These are phyloP conservation scores for baker's yeast (Saccharomyces cerevisiae) DNA, from an alignment of 805 yeast genomes.

Conservation along the genomic window DNA sequence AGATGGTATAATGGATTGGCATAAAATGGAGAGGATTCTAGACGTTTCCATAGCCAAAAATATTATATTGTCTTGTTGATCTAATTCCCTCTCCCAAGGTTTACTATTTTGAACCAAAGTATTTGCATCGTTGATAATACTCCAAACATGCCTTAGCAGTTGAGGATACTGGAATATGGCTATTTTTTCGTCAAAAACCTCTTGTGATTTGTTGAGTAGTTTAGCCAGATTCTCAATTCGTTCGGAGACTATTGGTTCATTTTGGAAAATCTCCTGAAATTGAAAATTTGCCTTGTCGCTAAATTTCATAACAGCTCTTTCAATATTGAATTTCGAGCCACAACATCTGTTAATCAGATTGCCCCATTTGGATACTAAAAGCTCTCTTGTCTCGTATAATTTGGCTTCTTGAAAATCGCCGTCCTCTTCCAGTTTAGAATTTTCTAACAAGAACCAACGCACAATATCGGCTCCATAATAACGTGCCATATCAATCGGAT, in stretches of 20 bases:
- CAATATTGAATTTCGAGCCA: slow-evolving; percentile 56
- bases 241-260: slow-evolving; percentile 8
- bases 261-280: slow-evolving; percentile 4
- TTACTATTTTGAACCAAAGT: slow-evolving; percentile 55
- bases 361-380: slow-evolving; percentile 74
- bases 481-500: slow-evolving; percentile 61
- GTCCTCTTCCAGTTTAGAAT: slow-evolving; percentile 68
- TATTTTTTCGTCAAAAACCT: slow-evolving; percentile 38
- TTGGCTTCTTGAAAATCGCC: slow-evolving; percentile 64
- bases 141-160: slow-evolving; percentile 55
- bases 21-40: slow-evolving; percentile 56
- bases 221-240: slow-evolving; percentile 25
- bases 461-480: slow-evolving; percentile 65
- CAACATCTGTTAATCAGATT: slow-evolving; percentile 70
- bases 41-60: slow-evolving; percentile 61
- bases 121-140: slow-evolving; percentile 51
- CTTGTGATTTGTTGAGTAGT: slow-evolving; percentile 31
- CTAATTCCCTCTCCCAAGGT: slow-evolving; percentile 59
- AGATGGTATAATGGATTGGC: slow-evolving; percentile 67
- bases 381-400: slow-evolving; percentile 46
- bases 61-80: slow-evolving; percentile 46
- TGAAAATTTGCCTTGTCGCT: slow-evolving; percentile 10
- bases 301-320: slow-evolving; percentile 33
- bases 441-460: slow-evolving; percentile 67
- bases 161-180: slow-evolving; percentile 42